Conservation (phyloP, 192 early-diverging fungal genomes). For the Coemansia pectinata region DNA sequence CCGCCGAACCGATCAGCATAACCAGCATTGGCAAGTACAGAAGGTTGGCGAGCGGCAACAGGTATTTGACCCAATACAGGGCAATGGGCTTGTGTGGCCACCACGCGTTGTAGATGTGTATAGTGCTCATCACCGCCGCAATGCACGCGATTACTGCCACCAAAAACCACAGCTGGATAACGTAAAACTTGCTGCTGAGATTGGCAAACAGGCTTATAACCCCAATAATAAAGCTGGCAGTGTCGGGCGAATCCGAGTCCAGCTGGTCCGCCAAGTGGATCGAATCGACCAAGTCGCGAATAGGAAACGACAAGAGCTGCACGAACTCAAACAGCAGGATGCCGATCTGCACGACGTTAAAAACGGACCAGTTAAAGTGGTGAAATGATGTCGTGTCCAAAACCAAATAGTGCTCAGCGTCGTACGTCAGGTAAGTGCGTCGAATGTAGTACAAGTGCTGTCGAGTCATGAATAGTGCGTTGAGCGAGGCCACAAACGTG, state of each 20-base stretch:
- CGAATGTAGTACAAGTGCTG: conserved; percentile 58
- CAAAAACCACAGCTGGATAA: conserved; percentile 57
- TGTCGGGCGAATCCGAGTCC: conserved; percentile 18
- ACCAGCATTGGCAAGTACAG: conserved; percentile 60
- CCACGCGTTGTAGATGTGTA: conserved; percentile 48
- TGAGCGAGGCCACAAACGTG: conserved; percentile 40
- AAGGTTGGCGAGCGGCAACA: conserved; percentile 55
- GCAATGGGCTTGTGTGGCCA: conserved; percentile 40
- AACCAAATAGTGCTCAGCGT: conserved; percentile 52
- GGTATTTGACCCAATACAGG: conserved; percentile 57
- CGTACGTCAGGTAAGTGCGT: conserved; percentile 45
- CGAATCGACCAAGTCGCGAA: conserved; percentile 67
- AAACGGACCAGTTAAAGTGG: conserved; percentile 53
- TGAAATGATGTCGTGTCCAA: conserved; percentile 46
- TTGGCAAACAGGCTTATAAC: conserved; percentile 55
- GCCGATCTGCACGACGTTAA: conserved; percentile 71
- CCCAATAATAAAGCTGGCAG: conserved; percentile 50
- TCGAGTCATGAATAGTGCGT: conserved; percentile 54
- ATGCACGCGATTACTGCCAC: conserved; percentile 40
- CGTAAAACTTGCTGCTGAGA: conserved; percentile 48
- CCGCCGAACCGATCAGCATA: conserved; percentile 57
- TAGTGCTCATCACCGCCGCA: conserved; percentile 20
- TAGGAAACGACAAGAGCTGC: conserved; percentile 76
- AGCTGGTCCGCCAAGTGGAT: conserved; percentile 28
- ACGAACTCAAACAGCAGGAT: conserved; percentile 77